Conservation (phyloP, 2,329 filamentous ascomycete species). For the Fusarium udum region DNA sequence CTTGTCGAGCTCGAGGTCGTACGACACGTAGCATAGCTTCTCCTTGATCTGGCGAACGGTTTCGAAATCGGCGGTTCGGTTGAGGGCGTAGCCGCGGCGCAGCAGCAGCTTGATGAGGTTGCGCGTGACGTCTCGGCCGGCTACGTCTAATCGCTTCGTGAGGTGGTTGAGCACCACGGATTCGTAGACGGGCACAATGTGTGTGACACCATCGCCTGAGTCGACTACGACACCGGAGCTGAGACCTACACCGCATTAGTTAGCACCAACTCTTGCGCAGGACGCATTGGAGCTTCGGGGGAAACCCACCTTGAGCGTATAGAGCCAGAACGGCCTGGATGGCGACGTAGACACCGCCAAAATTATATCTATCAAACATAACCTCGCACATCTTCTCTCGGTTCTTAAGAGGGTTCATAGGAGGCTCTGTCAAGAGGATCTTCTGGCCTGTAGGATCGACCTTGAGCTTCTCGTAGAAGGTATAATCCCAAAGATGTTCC, state of each 20-base stretch:
- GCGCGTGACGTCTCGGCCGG: slow-evolving; percentile 95
- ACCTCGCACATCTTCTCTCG: slow-evolving; percentile 98
- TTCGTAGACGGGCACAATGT: slow-evolving; percentile 98
- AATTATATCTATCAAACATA: slow-evolving; percentile 98
- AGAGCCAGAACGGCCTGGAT: slow-evolving; percentile 96
- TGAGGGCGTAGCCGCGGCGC: slow-evolving; percentile 93
- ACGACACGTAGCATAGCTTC: slow-evolving; percentile 99
- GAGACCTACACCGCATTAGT: slow-evolving; percentile 64
- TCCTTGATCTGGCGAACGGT: slow-evolving; percentile 99
- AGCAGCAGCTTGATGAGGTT: slow-evolving; percentile 96
- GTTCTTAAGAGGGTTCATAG: slow-evolving; percentile 97
- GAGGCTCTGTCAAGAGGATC: slow-evolving; percentile 96
- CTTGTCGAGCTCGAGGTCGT: slow-evolving; percentile 96
- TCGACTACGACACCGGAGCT: slow-evolving; percentile 98
- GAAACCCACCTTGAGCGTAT: slow-evolving; percentile 84
- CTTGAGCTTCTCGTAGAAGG: slow-evolving; percentile 96
- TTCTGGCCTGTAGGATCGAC: slow-evolving; percentile 91
- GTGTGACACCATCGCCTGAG: slow-evolving; percentile 96
- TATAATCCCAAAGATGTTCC: slow-evolving; percentile 99
- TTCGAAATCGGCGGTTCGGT: slow-evolving; percentile 98
- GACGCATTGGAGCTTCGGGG: not conserved
- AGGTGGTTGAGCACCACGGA: slow-evolving; percentile 97
- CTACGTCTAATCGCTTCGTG: slow-evolving; percentile 91
- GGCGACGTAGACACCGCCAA: slow-evolving; percentile 96
- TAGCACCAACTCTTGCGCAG: not conserved